These are phyloP conservation scores for Scheffersomyces coipomensis DNA, from an alignment of 805 yeast species.

Conservation along the genomic window DNA sequence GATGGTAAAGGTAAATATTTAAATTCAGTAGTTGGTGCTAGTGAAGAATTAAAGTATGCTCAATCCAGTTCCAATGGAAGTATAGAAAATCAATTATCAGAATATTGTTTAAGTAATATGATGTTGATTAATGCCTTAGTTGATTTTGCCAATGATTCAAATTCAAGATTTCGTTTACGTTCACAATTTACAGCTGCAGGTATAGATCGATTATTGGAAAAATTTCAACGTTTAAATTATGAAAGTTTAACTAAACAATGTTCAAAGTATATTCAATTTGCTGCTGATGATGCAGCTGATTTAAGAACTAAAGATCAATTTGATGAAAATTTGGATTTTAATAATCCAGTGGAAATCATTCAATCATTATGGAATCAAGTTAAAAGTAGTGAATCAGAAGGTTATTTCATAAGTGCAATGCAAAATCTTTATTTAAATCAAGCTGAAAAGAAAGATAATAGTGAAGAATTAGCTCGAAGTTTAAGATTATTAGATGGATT, in stretches of 20 bases:
- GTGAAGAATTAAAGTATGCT: slow-evolving; percentile 66
- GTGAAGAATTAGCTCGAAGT: slow-evolving; percentile 49
- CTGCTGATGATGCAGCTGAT: slow-evolving; percentile 56
- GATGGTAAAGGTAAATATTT: slow-evolving; percentile 81
- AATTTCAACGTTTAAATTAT: slow-evolving; percentile 51
- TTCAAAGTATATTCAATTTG: slow-evolving; percentile 54
- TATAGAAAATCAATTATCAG: slow-evolving; percentile 63
- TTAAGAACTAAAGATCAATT: slow-evolving; percentile 29
- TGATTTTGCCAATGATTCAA: slow-evolving; percentile 40
- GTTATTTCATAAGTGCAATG: slow-evolving; percentile 57
- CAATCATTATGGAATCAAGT: slow-evolving; percentile 57
- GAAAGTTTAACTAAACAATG: slow-evolving; percentile 67
- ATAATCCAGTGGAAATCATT: slow-evolving; percentile 71
- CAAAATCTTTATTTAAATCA: slow-evolving; percentile 64
- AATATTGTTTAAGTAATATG: slow-evolving; percentile 70
- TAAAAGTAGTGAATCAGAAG: slow-evolving; percentile 57
- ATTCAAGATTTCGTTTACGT: slow-evolving; percentile 56
- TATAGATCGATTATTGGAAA: slow-evolving; percentile 48
- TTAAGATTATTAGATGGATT: slow-evolving; percentile 64
- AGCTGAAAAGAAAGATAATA: slow-evolving; percentile 46
- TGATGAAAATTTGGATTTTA: slow-evolving; percentile 51
- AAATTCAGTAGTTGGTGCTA: slow-evolving; percentile 92
- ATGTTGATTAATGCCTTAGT: slow-evolving; percentile 67
- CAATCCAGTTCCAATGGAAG: slow-evolving; percentile 43
- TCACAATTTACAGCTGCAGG: slow-evolving; percentile 60